Percentiles rank a stretch among this genome's conserved stretches.
Evolutionary conservation across 228 moss, liverwort and hornwort genomes (phyloP).

Genomic region (Sphagnum fallax): DNA sequence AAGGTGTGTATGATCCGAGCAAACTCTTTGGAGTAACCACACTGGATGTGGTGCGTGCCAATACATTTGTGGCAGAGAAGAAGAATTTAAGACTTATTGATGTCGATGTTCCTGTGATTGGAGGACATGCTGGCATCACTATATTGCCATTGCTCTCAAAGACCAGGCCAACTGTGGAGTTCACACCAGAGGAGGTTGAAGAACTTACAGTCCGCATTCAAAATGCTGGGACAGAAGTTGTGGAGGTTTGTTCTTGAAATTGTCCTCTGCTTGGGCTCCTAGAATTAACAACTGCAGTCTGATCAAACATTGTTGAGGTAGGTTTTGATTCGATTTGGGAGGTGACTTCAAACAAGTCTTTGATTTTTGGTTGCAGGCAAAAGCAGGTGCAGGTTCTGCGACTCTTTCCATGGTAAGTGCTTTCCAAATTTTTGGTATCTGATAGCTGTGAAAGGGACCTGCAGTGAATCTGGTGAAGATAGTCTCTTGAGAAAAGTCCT

Average conservation of each 20-base stretch:
- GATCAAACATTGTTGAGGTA: no score
- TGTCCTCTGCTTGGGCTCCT: no score
- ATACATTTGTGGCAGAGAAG: conserved; percentile 93
- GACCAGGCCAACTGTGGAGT: conserved; percentile 82
- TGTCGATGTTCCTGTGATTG: conserved; percentile 94
- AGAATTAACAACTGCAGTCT: no score
- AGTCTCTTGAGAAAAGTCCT: no score
- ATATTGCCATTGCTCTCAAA: conserved; percentile 93
- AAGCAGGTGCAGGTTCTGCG: conserved; percentile 91
- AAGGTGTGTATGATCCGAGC: conserved; percentile 75
- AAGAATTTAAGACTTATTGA: conserved; percentile 88
- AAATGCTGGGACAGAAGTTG: conserved; percentile 97
- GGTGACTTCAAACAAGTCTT: no score
- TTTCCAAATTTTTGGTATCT: no score
- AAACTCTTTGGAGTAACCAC: conserved; percentile 99
- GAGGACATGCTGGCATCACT: conserved; percentile 91
- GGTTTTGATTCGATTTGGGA: no score
- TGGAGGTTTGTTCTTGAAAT: conserved; percentile 24
- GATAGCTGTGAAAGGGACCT: no score
- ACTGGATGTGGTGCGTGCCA: conserved; percentile 90
- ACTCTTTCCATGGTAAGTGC: conserved; percentile 77
- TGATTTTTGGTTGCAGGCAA: conserved; percentile 25
- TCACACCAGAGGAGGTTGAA: conserved; percentile 72
- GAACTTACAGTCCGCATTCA: conserved; percentile 89
- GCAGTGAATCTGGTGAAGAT: no score